These are phyloP conservation scores for Eimeria praecox DNA, from an alignment of 169 alveolate genomes.

Conservation along the genomic window DNA sequence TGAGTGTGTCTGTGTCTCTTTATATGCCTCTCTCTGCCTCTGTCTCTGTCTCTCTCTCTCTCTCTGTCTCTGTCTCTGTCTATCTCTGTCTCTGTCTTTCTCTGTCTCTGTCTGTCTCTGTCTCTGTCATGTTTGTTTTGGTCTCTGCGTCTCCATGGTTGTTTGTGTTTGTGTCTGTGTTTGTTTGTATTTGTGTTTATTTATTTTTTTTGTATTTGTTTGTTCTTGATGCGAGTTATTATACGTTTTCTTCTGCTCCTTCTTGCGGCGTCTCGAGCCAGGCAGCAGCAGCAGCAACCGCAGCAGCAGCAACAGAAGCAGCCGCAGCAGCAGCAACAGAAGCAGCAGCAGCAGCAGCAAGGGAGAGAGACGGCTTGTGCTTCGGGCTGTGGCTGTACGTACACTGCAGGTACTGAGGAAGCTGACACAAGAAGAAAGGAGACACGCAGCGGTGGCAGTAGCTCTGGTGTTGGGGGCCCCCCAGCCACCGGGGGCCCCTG, in stretches of 20 bases:
- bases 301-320: no score
- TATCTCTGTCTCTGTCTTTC: background rate
- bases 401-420: background rate
- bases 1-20: background rate
- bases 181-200: background rate
- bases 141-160: background rate
- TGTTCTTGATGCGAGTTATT: background rate
- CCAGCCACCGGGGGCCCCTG: background rate
- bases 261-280: background rate
- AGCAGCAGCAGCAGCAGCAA: background rate
- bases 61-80: background rate
- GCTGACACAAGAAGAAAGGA: background rate
- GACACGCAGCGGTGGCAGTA: background rate
- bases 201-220: no score
- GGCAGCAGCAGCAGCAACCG: background rate
- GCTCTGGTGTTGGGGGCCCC: conserved; percentile 5
- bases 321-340: no score
- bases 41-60: background rate
- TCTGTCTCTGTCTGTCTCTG: background rate
- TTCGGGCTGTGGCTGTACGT: background rate
- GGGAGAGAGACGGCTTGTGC: background rate
- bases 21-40: background rate
- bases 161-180: background rate
- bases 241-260: no score
- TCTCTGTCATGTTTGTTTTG: no score